Evolutionary conservation across 371 early-diverging fungal genomes (phyloP), one percentile per base, ranked within the genome.

Genomic region (Mucor mucedo): DNA sequence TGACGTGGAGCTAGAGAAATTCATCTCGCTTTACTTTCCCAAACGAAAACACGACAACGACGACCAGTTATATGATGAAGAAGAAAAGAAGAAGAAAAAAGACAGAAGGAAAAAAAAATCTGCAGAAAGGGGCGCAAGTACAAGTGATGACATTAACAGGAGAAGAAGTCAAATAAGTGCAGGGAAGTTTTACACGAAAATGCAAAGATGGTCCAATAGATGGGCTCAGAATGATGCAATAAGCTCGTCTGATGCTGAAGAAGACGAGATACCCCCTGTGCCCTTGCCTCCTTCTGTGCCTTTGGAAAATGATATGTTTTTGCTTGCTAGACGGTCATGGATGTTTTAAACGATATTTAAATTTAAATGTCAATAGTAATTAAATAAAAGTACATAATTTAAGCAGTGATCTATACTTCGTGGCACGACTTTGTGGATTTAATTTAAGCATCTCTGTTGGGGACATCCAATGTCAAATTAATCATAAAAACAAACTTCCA

Each of bases 1-100:
- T 6, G 60, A 65, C 35, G 40, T 40, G 0, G 49, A 35, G 4
- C 14, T 65, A 27, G 45, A 30, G 3, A 65, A 47, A 16, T 59
- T 65, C 11, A 55, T 65, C 28, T 49, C 47, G 0, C 48, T 55
- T 35, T 55, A 62, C 27, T 62, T 62, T 28, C 62, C 62, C 8
- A 63, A 63, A 42, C 13, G 42, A 10, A 58, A 21, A 32, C 14
- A 6, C 10, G 35, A 58, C 3, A 35, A 47, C 4, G 48, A 58
- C 0, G 57, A 56, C 29, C 8, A 27, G 11, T 42, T 2, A 0
- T 28, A 54, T 9, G 54, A 41, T 5, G 11, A 41, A 8, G 8
- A 42, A 14, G 29, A 7, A 27, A 27, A 47, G 27, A 27, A 44
- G 9, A 32, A 56, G n/a, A 30, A 44, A 28, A 29, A 47, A 21